Base-by-base conservation (phyloP, 108 stramenopile genomes). In the Cyclotella sp. region DNA sequence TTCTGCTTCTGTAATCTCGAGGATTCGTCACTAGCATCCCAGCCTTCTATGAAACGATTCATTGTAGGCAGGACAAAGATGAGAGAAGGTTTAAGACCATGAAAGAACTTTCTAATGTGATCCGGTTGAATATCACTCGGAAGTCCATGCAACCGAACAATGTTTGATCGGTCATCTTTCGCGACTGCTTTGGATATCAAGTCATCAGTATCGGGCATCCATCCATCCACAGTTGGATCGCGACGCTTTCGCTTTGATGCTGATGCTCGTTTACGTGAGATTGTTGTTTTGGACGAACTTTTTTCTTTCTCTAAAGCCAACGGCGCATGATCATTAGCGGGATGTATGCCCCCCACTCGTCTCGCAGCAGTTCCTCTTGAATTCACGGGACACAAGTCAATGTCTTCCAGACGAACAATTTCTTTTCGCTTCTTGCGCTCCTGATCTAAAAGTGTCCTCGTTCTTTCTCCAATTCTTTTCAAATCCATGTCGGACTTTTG, bases 141-240 rank as follows among this genome's bases (percentile, higher is more conserved):
- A 49, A 94, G 82, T 28, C 91, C 91, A 61, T 94, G 91, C 42
- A 94, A 70, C 55, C 83, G 77, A 9, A 94, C 82, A 28, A 88
- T 62, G 47, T 72, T 83, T 13, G 93, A 93, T 40, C 58, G 84
- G 39, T 83, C 62, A 15, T 86, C 84, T 63, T 84, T 85, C 16
- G 47, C 22, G 53, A 44, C 28, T 40, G 60, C 72, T 24, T 49
- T 45, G 27, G 53, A 53, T n/a, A 66, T 15, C 11, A 89, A 78
- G 42, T 79, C 63, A 14, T 79, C 75, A 4, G 73, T 63, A 67
- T 84, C 66, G 34, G 89, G 88, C 53, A 78, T 73, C 86, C 86
- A 87, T 49, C 72, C 46, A 76, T 87, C 88, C 27, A 82, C 55
- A 5, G 64, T 77, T 39, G 53, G 53, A 18, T 28, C 51, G 30